Conservation (phyloP, 176 grass and related monocot genomes). For the Oryza meridionalis region DNA sequence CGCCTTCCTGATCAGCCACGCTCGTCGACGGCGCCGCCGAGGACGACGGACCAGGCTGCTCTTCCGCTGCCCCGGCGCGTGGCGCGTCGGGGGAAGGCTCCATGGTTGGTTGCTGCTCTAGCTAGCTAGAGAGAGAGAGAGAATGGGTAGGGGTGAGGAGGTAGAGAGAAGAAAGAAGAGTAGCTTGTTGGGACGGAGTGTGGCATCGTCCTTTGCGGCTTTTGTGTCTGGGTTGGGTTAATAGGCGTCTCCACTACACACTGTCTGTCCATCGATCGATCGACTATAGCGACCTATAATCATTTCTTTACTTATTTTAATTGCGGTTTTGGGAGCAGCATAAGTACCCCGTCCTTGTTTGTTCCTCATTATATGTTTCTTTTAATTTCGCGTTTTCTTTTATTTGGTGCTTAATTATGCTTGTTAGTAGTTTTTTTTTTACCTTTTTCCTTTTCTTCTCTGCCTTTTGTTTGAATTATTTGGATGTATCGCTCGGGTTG, state of each 20-base stretch:
- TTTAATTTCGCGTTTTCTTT: background rate
- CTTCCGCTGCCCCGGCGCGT: slow-evolving; percentile 19
- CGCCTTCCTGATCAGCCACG: background rate
- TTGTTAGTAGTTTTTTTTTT: background rate
- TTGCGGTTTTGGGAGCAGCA: slow-evolving; percentile 32
- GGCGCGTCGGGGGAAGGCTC: slow-evolving; percentile 53
- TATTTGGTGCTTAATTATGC: too few species aligned
- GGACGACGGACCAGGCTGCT: slow-evolving; percentile 32
- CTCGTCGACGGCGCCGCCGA: slow-evolving; percentile 3
- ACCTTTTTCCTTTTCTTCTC: background rate
- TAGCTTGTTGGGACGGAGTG: slow-evolving; percentile 44
- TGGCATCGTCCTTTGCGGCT: slow-evolving; percentile 53
- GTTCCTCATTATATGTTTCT: background rate
- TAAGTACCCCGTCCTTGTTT: slow-evolving; percentile 33
- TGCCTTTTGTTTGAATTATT: background rate
- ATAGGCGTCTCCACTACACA: slow-evolving; percentile 68
- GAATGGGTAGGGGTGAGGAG: slow-evolving; percentile 19
- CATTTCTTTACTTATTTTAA: slow-evolving; percentile 33
- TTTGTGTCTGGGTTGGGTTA: slow-evolving; percentile 58
- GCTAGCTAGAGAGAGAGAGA: background rate
- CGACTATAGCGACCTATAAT: slow-evolving; percentile 31
- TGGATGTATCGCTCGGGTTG: background rate
- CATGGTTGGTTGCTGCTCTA: slow-evolving; percentile 38
- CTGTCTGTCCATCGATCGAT: slow-evolving; percentile 26
- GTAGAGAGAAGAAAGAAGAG: slow-evolving; percentile 27